Base-by-base conservation (phyloP, 257 asterid species). In the Ophiorrhiza pumila region DNA sequence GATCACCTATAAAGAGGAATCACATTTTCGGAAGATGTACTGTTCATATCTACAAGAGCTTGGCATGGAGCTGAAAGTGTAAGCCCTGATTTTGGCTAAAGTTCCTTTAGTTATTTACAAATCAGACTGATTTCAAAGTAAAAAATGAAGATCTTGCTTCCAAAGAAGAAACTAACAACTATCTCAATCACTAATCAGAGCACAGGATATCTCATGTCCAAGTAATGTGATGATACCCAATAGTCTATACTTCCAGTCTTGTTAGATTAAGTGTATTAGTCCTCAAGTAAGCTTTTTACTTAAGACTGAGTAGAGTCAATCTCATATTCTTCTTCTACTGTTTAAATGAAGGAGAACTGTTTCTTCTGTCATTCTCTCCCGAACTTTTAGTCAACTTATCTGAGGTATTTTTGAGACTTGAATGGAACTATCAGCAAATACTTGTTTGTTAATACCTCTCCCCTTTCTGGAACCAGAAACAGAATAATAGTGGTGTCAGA, bases 1-100 rank as follows among this genome's bases (percentile, higher is more conserved):
- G 68, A 81, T 88, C 66, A 71, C 74, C 68, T 52, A 45, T 22
- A 75, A 84, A 60, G 68, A 73, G 9, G 90, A 87, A 76, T 76
- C 89, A 29, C 84, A 69, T 68, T 80, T 82, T 73, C 80, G 85
- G 75, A 73, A 79, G 53, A 72, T 85, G 74, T 86, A 80, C 60
- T 88, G 91, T 73, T 71, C 85, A 0, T 78, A 79, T 70, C 66
- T 88, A 65, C 89, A 81, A 81, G 83, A 86, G 72, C 91, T 88
- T 55, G 91, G 91, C 60, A 77, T 79, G 73, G 86, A 74, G 80
- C 84, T 88, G 56, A 88, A 86, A 85, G 82, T 83, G 95, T 86
- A 79, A 83, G 91, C 73, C 74, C 65, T 69, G 53, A 18, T 57
- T 72, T 29, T 72, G 22, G 64, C 8, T 23, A 27, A 31, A 37